Conservation (phyloP, 2,329 filamentous ascomycete species). For the Cryphonectria radicalis region DNA sequence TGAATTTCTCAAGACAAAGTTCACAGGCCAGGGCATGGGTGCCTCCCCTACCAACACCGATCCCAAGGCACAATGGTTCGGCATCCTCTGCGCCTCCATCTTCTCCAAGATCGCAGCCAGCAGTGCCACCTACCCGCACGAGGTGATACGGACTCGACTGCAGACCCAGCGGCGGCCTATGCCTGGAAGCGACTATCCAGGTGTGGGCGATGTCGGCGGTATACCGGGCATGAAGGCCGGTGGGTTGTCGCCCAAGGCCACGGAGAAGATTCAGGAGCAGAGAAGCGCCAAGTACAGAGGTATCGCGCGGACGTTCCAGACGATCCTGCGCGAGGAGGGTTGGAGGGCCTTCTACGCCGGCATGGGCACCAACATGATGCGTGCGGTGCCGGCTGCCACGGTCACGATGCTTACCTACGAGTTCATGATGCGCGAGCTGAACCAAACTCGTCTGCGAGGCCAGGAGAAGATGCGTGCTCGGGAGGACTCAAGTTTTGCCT, state of each 20-base stretch:
- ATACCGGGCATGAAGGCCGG: constrained; percentile 45
- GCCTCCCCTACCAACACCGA: constrained; percentile 60
- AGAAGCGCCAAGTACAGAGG: constrained; percentile 70
- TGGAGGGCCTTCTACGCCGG: constrained; percentile 97
- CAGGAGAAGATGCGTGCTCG: constrained; percentile 36
- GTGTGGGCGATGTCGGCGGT: constrained; percentile 52
- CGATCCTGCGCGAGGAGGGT: constrained; percentile 87
- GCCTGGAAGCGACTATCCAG: constrained; percentile 53
- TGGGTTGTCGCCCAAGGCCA: constrained; percentile 36
- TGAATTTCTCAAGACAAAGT: constrained; percentile 87
- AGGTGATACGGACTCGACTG: constrained; percentile 89
- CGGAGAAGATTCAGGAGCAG: constrained; percentile 34
- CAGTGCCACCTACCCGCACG: constrained; percentile 94
- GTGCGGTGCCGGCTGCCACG: constrained; percentile 91
- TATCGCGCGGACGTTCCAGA: constrained; percentile 78
- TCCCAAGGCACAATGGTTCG: constrained; percentile 72
- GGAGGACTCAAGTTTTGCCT: constrained; percentile 19
- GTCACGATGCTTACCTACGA: constrained; percentile 99
- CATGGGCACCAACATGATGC: constrained; percentile 96
- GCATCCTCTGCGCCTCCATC: constrained; percentile 86
- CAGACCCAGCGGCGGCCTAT: constrained; percentile 87
- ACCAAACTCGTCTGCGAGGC: constrained; percentile 48
- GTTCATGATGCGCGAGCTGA: constrained; percentile 64
- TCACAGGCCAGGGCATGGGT: constrained; percentile 90
- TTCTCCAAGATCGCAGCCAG: constrained; percentile 94